Base-by-base conservation (phyloP, 2,329 filamentous ascomycete species). In the Zymoseptoria passerinii region DNA sequence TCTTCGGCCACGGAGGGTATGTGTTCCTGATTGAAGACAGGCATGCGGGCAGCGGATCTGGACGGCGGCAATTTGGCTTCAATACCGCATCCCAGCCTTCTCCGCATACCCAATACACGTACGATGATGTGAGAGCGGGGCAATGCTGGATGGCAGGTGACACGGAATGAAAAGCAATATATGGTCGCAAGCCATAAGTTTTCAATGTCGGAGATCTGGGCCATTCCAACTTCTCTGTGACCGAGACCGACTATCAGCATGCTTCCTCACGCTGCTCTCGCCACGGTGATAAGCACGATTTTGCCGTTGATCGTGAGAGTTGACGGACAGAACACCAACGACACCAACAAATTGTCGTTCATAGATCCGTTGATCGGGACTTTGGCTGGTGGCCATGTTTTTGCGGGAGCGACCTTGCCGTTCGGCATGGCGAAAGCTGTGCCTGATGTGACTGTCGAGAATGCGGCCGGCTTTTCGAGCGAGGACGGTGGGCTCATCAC, bases 351-450 rank as follows among this genome's bases (percentile, higher is more conserved):
- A 35, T 54, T 69, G 9, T 57, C 57, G 18, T 62, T 67, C 20
- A 63, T 78, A n/a, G 70, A 78, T 58, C 75, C 74, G 8, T 65
- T 79, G 57, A 78, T 78, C 53, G 77, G 77, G 8, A 76, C 71
- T 10, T 66, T 67, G 50, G 73, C 73, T 56, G 76, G 75, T 23
- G 66, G 77, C 2, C 77, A 78, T 72, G 76, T 78, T 28, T 78
- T 78, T 58, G 65, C 75, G 13, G 76, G 76, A 20, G 76, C 77
- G 2, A 77, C 74, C 18, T 59, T 78, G 57, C 76, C 77, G 4
- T 79, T 77, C 57, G 74, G 71, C 10, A 76, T 79, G 74, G 76
- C 75, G 2, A 78, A 79, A 71, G 75, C 76, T 20, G 76, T 75
- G 5, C 75, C 76, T 2, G 76, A 79, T 58, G 74, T 77, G 7